phyloP scores from a whole-genome alignment of 345 rosid genomes.

The Eucalyptus lansdowneana region DNA sequence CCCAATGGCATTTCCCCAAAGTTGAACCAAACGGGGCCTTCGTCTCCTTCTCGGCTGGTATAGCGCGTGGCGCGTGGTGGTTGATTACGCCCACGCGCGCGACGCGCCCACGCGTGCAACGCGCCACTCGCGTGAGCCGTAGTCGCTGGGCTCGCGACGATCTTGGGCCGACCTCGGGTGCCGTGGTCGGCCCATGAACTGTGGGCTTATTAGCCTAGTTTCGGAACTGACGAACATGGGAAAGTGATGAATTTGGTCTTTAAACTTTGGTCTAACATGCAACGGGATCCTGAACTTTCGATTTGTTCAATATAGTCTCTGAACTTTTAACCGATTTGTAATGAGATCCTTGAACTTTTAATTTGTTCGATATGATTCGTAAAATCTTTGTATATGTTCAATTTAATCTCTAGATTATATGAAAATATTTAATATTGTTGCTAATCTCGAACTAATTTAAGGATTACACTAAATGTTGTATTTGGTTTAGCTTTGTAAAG shows the following conservation, averaged over 20 bases:
- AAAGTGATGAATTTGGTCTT: no score
- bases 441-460: no score
- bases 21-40: no score
- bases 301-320: no score
- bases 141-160: neutral
- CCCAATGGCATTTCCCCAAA: no score
- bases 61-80: neutral
- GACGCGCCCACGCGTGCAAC: neutral
- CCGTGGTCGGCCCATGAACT: neutral
- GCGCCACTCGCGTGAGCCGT: neutral
- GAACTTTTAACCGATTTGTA: no score
- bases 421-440: no score
- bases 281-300: fast-evolving
- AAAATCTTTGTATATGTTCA: fast-evolving
- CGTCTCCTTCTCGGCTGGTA: neutral
- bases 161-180: neutral
- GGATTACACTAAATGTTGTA: no score
- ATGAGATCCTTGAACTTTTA: no score
- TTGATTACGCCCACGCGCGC: neutral
- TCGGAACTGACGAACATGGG: neutral
- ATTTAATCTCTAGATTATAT: no score
- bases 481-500: no score
- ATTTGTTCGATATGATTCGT: no score
- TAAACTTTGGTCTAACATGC: fast-evolving
- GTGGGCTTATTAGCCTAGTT: neutral